phyloP scores from a whole-genome alignment of 192 early-diverging fungal genomes.

The Coemansia sp. region DNA sequence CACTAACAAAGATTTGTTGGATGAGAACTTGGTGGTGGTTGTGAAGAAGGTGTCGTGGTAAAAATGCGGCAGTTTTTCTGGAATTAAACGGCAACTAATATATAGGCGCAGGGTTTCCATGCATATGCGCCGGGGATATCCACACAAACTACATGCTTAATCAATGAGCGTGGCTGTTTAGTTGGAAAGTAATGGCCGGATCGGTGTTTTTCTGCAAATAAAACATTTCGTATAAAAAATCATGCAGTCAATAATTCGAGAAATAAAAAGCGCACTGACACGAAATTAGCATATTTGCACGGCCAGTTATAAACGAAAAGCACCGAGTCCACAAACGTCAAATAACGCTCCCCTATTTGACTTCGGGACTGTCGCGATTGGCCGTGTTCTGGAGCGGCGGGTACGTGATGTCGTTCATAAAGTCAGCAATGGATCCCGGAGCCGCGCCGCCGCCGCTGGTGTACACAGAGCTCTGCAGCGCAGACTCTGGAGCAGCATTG shows the following conservation, averaged over 20 bases:
- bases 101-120: neutral
- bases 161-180: neutral
- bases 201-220: neutral
- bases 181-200: neutral
- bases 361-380: neutral
- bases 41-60: neutral
- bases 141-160: neutral
- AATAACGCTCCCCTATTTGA: neutral
- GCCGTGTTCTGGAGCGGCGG: constrained; percentile 38
- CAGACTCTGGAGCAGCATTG: constrained; percentile 21
- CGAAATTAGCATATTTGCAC: neutral
- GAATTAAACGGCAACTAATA: neutral
- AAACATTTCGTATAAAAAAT: neutral
- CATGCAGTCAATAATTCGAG: neutral
- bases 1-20: neutral
- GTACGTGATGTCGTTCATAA: constrained; percentile 50
- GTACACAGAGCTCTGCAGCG: constrained; percentile 42
- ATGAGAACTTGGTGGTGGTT: neutral
- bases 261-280: neutral
- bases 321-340: no score
- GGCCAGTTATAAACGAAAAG: neutral
- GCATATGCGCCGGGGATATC: neutral
- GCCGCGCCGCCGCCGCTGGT: constrained; percentile 12
- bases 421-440: constrained; percentile 26
- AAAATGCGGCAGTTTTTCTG: neutral